These are phyloP conservation scores for Colletotrichum sp. DNA, from an alignment of 2,329 filamentous ascomycete species.

Conservation along the genomic window DNA sequence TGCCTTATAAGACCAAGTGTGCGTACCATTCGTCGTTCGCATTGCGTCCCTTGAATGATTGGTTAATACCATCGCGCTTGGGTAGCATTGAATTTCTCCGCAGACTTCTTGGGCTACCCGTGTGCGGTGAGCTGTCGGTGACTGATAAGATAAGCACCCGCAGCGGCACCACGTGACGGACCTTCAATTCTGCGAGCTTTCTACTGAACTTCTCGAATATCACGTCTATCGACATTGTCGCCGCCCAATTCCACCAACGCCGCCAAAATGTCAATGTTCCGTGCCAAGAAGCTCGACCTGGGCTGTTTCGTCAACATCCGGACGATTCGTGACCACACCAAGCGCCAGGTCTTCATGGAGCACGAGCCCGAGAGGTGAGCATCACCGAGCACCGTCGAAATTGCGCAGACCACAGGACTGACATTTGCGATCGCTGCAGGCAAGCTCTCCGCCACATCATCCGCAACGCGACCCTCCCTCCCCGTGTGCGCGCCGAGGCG, in stretches of 20 bases:
- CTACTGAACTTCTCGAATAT: not conserved
- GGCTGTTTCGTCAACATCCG: conserved; percentile 87
- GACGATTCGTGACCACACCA: conserved; percentile 92
- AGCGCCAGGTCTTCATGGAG: conserved; percentile 89
- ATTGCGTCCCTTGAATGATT: not conserved
- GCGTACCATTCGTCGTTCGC: not conserved
- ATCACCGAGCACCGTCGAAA: not conserved
- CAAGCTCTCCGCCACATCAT: conserved; percentile 94
- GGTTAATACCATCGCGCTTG: not conserved
- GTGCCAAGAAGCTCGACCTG: conserved; percentile 88
- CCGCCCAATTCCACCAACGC: not conserved
- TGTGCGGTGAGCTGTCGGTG: not conserved
- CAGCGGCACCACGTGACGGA: not conserved
- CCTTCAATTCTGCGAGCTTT: not conserved
- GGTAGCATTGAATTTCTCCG: not conserved
- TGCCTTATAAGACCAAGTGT: not conserved
- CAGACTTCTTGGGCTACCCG: not conserved
- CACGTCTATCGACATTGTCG: not conserved
- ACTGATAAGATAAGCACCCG: not conserved
- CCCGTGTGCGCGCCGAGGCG: conserved; percentile 84
- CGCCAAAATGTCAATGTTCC: conserved; percentile 79
- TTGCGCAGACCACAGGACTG: not conserved
- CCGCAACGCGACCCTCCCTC: conserved; percentile 86
- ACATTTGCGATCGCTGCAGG: conserved; percentile 49
- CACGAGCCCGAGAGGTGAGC: conserved; percentile 84